Evolutionary conservation across 495 filamentous ascomycete species (phyloP).

Genomic region (Aspergillus nidulans): DNA sequence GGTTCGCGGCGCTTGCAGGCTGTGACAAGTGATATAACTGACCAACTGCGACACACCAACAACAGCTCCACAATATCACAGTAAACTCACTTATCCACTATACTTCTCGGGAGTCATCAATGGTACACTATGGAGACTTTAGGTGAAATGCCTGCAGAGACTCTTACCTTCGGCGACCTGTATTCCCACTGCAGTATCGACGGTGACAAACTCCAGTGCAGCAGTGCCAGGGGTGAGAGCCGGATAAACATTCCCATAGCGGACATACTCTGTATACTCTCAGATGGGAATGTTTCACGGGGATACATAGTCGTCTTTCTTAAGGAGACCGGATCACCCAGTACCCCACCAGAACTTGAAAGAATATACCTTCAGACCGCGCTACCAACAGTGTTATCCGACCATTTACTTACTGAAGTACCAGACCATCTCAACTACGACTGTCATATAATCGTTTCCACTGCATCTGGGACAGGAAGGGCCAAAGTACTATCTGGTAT

Average conservation of each 20-base stretch:
- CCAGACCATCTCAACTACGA: slow-evolving; percentile 23
- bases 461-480: slow-evolving; percentile 61
- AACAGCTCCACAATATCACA: too few relatives aligned
- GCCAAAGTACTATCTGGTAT: slow-evolving; percentile 55
- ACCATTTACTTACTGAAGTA: slow-evolving; percentile 16
- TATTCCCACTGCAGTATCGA: background rate
- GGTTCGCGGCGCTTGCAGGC: too few relatives aligned
- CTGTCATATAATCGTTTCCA: slow-evolving; percentile 68
- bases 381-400: slow-evolving; percentile 18
- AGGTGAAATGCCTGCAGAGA: background rate
- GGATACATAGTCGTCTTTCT: slow-evolving; percentile 26
- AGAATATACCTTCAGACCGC: slow-evolving; percentile 16
- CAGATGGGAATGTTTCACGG: background rate
- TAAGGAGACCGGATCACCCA: background rate
- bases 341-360: slow-evolving; percentile 4
- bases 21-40: too few relatives aligned
- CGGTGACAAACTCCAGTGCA: slow-evolving; percentile 16
- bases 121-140: too few relatives aligned
- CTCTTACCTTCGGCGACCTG: background rate
- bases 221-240: slow-evolving; percentile 3
- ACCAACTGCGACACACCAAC: too few relatives aligned
- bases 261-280: slow-evolving; percentile 30
- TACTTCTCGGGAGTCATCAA: too few relatives aligned
- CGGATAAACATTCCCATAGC: slow-evolving; percentile 20
- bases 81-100: too few relatives aligned